These are phyloP conservation scores for Echinosophora koreensis DNA, from an alignment of 306 rosid genomes.

Conservation along the genomic window DNA sequence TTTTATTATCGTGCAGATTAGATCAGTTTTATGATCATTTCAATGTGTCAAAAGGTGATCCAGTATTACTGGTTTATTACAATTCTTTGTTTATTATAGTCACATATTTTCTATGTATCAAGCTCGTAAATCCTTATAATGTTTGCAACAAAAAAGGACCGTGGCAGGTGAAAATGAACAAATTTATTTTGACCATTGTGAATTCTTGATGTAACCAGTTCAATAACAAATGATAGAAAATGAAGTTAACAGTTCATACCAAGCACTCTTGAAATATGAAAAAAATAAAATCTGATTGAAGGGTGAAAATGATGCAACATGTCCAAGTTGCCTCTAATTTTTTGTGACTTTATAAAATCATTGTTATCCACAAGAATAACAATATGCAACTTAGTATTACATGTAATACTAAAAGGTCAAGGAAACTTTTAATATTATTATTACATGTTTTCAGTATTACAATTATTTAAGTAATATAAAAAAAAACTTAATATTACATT, in stretches of 20 bases:
- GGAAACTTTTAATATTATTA: not conserved
- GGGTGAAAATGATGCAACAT: not conserved
- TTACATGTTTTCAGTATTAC: too few relatives aligned
- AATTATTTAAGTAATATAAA: too few relatives aligned
- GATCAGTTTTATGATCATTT: constrained; percentile 45
- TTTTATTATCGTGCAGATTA: constrained; percentile 35
- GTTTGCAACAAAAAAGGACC: not conserved
- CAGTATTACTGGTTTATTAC: constrained; percentile 23
- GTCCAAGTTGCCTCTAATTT: not conserved
- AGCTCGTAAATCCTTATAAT: not conserved
- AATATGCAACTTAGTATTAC: not conserved
- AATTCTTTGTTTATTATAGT: constrained; percentile 36
- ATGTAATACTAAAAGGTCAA: not conserved
- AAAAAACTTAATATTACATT: too few relatives aligned
- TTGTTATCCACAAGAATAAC: not conserved
- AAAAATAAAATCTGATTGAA: not conserved
- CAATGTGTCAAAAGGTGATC: constrained; percentile 33
- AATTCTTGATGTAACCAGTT: constrained; percentile 12
- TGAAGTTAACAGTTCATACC: not conserved
- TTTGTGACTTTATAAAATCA: not conserved
- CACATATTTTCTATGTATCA: constrained; percentile 5
- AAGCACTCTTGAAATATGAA: constrained; percentile 1
- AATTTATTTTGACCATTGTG: not conserved
- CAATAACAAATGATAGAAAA: not conserved
- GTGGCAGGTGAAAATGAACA: not conserved